Percentiles rank a stretch among this genome's conserved stretches.
phyloP scores from a whole-genome alignment of 306 rosid species.

The Cucurbita moschata region DNA sequence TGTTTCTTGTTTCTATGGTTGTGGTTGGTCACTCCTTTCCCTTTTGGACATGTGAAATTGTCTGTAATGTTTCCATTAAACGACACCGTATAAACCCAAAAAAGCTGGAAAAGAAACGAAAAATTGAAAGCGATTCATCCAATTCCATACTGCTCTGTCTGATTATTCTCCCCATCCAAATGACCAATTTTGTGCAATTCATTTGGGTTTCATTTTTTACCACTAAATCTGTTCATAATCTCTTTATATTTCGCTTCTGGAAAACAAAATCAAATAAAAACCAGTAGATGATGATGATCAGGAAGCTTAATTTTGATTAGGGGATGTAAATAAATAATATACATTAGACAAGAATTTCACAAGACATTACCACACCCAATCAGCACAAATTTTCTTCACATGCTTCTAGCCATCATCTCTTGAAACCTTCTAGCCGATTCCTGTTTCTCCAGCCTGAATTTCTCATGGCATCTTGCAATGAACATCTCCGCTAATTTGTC shows the following conservation, averaged over 20 bases:
- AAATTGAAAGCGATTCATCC: not conserved
- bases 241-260: not conserved
- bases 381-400: constrained; percentile 6
- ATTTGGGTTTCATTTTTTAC: not conserved
- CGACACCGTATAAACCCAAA: not conserved
- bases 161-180: not conserved
- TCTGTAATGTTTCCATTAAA: not conserved
- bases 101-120: not conserved
- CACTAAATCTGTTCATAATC: not conserved
- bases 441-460: constrained; percentile 72
- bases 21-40: not conserved
- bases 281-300: not conserved
- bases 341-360: not conserved
- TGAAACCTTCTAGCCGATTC: constrained; percentile 73
- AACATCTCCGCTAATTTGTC: constrained; percentile 64
- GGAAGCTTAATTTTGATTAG: not conserved
- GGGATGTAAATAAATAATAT: not conserved
- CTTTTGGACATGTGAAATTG: constrained; percentile 1
- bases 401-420: constrained; percentile 68
- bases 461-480: constrained; percentile 64
- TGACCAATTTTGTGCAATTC: not conserved
- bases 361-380: not conserved
- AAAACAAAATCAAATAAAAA: not conserved
- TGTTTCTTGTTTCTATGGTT: not conserved
- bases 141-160: not conserved